Percentiles rank a stretch among this genome's conserved stretches.
Conservation (phyloP, 2,329 filamentous ascomycete genomes). For the Penicillium glabrum region DNA sequence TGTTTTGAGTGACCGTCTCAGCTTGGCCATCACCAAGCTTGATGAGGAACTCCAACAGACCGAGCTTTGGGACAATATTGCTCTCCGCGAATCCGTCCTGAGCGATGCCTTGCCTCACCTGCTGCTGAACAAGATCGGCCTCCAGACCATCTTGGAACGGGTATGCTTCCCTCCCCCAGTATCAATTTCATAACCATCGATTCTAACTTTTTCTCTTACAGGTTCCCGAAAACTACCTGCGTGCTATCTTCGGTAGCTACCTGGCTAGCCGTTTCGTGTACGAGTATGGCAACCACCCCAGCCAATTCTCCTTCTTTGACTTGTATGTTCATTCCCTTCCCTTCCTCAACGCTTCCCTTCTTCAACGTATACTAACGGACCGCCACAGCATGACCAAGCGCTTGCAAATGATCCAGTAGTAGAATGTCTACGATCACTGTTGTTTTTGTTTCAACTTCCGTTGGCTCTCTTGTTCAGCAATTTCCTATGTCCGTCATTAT, state of each 20-base stretch:
- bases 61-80: conserved; percentile 82
- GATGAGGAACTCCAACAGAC: conserved; percentile 95
- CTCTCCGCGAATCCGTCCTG: conserved; percentile 75
- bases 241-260: conserved; percentile 94
- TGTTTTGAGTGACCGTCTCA: conserved; percentile 87
- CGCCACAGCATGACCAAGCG: conserved; percentile 39
- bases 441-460: conserved; percentile 1
- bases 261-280: conserved; percentile 95
- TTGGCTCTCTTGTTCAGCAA: conserved; percentile 1
- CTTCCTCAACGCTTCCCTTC: not conserved
- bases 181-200: not conserved
- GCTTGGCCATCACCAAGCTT: conserved; percentile 88
- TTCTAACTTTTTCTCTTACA: conserved; percentile 32
- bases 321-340: conserved; percentile 66
- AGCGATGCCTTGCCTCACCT: conserved; percentile 82
- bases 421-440: conserved; percentile 11
- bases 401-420: conserved; percentile 30
- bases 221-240: conserved; percentile 88
- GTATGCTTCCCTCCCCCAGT: conserved; percentile 42
- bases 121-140: conserved; percentile 82
- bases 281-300: conserved; percentile 86
- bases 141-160: conserved; percentile 81
- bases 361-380: not conserved
- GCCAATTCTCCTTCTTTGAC: conserved; percentile 97
- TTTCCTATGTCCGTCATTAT: conserved; percentile 2